A percentile compares a stretch with the other conserved stretches of the same genome.
phyloP scores from a whole-genome alignment of 2,329 filamentous ascomycete genomes.

The Penicillium sp. region DNA sequence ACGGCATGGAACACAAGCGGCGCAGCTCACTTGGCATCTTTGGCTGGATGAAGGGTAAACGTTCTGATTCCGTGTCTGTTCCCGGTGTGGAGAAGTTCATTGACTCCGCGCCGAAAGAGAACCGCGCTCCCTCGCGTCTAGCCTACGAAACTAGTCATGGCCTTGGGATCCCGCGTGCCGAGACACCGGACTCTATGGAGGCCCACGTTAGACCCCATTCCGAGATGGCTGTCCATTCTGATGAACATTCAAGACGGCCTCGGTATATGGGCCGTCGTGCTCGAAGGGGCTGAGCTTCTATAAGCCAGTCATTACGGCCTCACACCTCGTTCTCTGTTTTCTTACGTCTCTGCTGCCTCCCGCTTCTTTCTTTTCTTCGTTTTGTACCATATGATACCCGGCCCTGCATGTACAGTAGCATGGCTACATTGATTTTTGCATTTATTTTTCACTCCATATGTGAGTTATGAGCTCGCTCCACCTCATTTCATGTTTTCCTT shows the following conservation, averaged over 20 bases:
- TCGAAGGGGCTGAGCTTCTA: slow-evolving; percentile 16
- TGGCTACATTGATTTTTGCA: background rate
- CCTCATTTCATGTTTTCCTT: too few relatives aligned
- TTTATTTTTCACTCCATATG: background rate
- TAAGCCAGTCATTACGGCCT: background rate
- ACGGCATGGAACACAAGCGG: slow-evolving; percentile 33
- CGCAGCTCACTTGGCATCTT: slow-evolving; percentile 38
- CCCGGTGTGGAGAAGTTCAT: slow-evolving; percentile 4
- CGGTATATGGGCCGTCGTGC: slow-evolving; percentile 32
- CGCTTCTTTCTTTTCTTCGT: slow-evolving; percentile 2
- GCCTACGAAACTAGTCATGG: slow-evolving; percentile 13
- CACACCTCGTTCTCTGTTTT: background rate
- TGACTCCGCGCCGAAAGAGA: slow-evolving; percentile 7
- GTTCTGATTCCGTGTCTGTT: slow-evolving; percentile 11
- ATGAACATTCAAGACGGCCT: slow-evolving; percentile 23
- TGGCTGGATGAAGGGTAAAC: slow-evolving; percentile 40
- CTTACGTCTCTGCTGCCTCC: background rate
- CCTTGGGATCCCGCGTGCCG: slow-evolving; percentile 3
- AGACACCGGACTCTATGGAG: slow-evolving; percentile 15
- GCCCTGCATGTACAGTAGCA: background rate
- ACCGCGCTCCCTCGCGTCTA: slow-evolving; percentile 14
- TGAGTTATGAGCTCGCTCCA: background rate
- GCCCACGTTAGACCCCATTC: slow-evolving; percentile 10
- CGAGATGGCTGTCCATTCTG: slow-evolving; percentile 7
- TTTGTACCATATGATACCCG: slow-evolving; percentile 16